Evolutionary conservation across 768 basidiomycete species (phyloP), one percentile per base, ranked within the genome.

Genomic region (Amanita subjunquillea): DNA sequence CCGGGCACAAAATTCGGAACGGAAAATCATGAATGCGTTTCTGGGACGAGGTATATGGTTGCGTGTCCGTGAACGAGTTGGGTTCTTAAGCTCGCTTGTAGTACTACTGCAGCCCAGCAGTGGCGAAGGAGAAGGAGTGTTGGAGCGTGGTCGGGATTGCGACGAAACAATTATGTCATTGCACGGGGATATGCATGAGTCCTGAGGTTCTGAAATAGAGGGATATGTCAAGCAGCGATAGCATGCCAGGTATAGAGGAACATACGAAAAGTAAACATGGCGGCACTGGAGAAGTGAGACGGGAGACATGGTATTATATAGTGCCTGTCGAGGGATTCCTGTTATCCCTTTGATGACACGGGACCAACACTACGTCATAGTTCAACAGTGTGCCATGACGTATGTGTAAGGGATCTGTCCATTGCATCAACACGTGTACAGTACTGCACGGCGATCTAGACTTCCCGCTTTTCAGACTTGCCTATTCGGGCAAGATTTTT

Each of bases 11-110:
- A 84, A 80, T 51, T 75, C 78, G 23, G 78, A 82, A 20, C 81
- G 74, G 63, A 77, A 83, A 62, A 83, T 74, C 72, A 83, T 89
- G 73, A 91, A 94, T 8, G 89, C 84, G 61, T 93, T 94, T 51
- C 85, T 76, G 1, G 91, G 91, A 12, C 90, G 82, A 30, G 81
- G 82, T 36, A 91, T 77, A 62, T 82, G 82, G 34, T 71, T 72
- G n/a, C 37, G 52, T 10, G 43, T 8, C 67, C 66, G 54, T 69
- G 68, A 57, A 71, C 52, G 55, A 47, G 54, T 7, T 3, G 50
- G 17, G n/a, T 51, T 23, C 15, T 39, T 44, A 6, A 32, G 23
- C 23, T 23, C 38, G 29, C 22, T 22, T 12, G 15, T 23, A 29
- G n/a, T 20, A 38, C 25, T 9, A 12, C 20, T 38, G 6, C 20